Conservation (phyloP, 441 rosid genomes). For the Corymbia calophylla region DNA sequence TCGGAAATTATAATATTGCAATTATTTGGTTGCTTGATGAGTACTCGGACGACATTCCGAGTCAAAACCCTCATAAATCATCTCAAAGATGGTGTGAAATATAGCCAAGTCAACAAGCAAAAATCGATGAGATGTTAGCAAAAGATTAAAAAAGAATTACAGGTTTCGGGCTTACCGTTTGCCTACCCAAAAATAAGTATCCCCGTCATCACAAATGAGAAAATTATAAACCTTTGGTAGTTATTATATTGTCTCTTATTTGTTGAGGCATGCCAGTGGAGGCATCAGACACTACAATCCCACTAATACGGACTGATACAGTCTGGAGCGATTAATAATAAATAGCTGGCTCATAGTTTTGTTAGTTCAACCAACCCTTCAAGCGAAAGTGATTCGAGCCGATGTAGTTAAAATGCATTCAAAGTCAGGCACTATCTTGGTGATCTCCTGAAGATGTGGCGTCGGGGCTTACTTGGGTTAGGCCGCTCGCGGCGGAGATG, state of each 20-base stretch:
- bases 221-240: neutral
- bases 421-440: neutral
- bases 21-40: neutral
- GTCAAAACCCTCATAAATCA: neutral
- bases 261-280: rapidly evolving
- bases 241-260: neutral
- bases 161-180: neutral
- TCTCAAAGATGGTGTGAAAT: neutral
- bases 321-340: neutral
- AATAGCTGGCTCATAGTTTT: neutral
- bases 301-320: neutral
- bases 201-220: rapidly evolving
- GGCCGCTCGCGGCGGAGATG: neutral
- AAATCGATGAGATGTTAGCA: neutral
- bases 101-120: neutral
- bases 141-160: neutral
- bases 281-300: neutral
- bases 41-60: rapidly evolving
- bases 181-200: neutral
- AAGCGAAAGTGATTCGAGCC: neutral
- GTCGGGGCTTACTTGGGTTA: neutral
- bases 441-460: neutral
- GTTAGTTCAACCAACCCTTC: neutral
- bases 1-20: neutral
- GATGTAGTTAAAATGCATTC: neutral